phyloP scores from a whole-genome alignment of 139 green algal species.

The Microglena sp. region DNA sequence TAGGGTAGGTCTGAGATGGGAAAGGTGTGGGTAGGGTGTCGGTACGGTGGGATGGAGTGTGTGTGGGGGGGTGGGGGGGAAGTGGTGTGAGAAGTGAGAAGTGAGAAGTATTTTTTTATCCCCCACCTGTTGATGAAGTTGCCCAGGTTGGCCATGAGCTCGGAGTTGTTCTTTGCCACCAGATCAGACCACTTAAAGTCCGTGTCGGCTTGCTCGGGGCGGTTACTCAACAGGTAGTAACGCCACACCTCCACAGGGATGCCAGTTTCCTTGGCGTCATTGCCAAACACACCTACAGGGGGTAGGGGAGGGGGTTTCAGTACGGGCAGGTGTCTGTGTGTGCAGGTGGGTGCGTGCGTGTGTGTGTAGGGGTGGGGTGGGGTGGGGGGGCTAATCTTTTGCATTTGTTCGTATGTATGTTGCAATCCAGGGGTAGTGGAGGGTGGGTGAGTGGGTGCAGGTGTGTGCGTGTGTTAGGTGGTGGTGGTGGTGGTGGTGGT shows the following conservation, averaged over 20 bases:
- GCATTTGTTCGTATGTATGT: too few species aligned
- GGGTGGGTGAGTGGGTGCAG: too few species aligned
- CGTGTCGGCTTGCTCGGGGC: constrained; percentile 40
- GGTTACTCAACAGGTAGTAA: constrained; percentile 89
- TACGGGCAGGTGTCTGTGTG: neutral
- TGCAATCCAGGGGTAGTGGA: too few species aligned
- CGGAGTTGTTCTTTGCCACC: constrained; percentile 70
- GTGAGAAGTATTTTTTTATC: neutral
- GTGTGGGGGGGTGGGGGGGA: too few species aligned
- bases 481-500: too few species aligned
- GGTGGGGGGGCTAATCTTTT: neutral
- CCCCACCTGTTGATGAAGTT: constrained; percentile 63
- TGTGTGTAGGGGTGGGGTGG: too few species aligned
- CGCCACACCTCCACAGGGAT: constrained; percentile 79
- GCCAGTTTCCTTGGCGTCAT: constrained; percentile 77
- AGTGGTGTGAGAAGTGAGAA: too few species aligned
- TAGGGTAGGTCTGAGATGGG: too few species aligned
- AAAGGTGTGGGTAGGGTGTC: too few species aligned
- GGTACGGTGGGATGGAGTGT: too few species aligned
- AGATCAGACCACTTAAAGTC: constrained; percentile 94
- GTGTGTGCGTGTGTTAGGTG: too few species aligned
- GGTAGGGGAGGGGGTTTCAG: neutral
- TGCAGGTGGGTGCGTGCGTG: neutral
- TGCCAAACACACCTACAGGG: constrained; percentile 85
- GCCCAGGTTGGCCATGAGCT: constrained; percentile 93